phyloP scores from a whole-genome alignment of 139 green algal genomes.

The Volvox reticuliferus region DNA sequence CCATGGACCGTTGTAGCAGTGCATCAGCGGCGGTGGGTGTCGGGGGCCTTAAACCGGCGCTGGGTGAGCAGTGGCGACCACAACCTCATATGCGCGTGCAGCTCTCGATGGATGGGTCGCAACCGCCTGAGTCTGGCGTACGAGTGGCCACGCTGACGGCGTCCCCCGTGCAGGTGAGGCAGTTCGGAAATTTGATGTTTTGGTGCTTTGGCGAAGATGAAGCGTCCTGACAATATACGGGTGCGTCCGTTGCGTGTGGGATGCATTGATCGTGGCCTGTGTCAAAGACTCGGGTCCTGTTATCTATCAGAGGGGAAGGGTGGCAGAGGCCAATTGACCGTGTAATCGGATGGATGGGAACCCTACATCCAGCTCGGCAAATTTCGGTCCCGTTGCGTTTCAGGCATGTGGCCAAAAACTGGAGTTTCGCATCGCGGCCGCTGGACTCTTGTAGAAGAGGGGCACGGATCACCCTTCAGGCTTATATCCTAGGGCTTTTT shows the following conservation, averaged over 20 bases:
- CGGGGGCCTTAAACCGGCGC: slow-evolving; percentile 55
- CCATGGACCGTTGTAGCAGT: not conserved
- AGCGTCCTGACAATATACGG: too few relatives aligned
- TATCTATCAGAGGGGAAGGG: too few relatives aligned
- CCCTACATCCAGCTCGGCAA: too few relatives aligned
- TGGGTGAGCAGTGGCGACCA: slow-evolving; percentile 69
- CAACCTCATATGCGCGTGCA: slow-evolving; percentile 56
- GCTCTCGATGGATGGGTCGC: slow-evolving; percentile 32
- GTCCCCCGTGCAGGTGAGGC: slow-evolving; percentile 2
- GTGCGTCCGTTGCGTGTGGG: too few relatives aligned
- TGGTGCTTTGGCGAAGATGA: too few relatives aligned
- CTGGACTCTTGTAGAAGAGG: not conserved
- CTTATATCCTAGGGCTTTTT: too few relatives aligned
- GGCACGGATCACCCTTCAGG: too few relatives aligned
- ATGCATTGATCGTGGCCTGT: too few relatives aligned
- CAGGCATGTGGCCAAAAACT: slow-evolving; percentile 27
- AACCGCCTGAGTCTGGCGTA: not conserved
- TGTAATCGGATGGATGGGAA: too few relatives aligned
- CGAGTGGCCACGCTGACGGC: slow-evolving; percentile 15
- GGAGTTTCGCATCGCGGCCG: not conserved
- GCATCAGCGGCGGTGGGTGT: not conserved
- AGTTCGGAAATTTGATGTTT: too few relatives aligned
- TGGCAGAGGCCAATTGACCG: too few relatives aligned
- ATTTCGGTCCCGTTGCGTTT: not conserved
- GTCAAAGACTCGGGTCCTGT: too few relatives aligned